Percentiles rank a stretch among this genome's conserved stretches.
phyloP scores from a whole-genome alignment of 140 eudicot genomes.

The Bidens hawaiensis region DNA sequence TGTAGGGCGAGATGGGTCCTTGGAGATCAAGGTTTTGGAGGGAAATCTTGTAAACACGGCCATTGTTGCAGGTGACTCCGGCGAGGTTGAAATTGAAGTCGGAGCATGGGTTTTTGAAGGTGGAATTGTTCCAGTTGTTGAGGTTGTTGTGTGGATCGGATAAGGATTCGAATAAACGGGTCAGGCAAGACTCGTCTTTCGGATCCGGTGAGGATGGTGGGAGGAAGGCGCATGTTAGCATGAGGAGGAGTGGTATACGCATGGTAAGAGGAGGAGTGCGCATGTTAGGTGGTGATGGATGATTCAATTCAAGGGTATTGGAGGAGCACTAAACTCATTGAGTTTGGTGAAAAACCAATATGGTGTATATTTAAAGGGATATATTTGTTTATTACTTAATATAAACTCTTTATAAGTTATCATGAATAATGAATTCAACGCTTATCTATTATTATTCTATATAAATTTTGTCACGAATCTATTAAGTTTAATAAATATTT shows the following conservation, averaged over 20 bases:
- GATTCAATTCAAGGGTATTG: conserved; percentile 8
- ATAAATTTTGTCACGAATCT: neutral
- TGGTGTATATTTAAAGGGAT: neutral
- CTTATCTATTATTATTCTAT: neutral
- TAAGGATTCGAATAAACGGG: conserved; percentile 50
- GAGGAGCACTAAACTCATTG: conserved; percentile 11
- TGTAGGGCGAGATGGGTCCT: conserved; percentile 59
- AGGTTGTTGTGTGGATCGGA: conserved; percentile 51
- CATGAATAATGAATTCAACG: conserved; percentile 1
- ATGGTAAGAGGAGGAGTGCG: conserved; percentile 19
- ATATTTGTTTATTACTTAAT: neutral
- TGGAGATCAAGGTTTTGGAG: conserved; percentile 50
- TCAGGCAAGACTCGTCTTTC: conserved; percentile 56
- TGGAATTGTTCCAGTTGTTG: conserved; percentile 59
- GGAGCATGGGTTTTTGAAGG: conserved; percentile 63
- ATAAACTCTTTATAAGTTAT: neutral
- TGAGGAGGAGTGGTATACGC: conserved; percentile 15
- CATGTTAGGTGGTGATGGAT: conserved; percentile 24
- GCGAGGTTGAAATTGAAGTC: conserved; percentile 53
- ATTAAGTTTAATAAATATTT: neutral
- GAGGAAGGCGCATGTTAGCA: conserved; percentile 26
- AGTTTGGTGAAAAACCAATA: conserved; percentile 27
- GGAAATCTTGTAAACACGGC: conserved; percentile 71
- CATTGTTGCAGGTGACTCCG: conserved; percentile 90
- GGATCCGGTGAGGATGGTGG: conserved; percentile 51